Evolutionary conservation across 2,329 filamentous ascomycete genomes (phyloP).

Genomic region (Chalaropsis thielavioides): DNA sequence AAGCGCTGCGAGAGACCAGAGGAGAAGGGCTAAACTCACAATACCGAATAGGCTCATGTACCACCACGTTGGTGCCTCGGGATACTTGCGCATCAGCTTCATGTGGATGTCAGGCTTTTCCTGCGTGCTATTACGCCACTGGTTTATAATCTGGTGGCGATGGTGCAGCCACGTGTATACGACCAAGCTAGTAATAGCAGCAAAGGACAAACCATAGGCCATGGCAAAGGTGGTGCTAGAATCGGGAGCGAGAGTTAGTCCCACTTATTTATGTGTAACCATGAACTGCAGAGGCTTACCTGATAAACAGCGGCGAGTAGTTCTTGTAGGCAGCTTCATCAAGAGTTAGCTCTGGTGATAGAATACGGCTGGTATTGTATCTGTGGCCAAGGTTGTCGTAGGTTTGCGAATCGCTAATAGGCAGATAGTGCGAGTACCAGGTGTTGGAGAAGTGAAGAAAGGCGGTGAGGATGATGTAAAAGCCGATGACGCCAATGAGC

Average conservation of each 20-base stretch:
- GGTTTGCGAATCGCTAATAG: conserved; percentile 54
- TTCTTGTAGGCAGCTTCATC: conserved; percentile 48
- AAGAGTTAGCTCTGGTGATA: conserved; percentile 47
- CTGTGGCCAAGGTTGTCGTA: conserved; percentile 53
- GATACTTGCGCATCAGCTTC: conserved; percentile 48
- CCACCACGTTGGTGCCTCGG: conserved; percentile 50
- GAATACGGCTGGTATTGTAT: conserved; percentile 51
- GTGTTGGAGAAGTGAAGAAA: conserved; percentile 49
- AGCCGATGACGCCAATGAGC: conserved; percentile 49
- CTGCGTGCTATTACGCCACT: conserved; percentile 42
- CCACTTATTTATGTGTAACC: not conserved
- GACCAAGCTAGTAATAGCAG: conserved; percentile 54
- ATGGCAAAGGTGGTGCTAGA: conserved; percentile 54
- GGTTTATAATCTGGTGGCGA: conserved; percentile 49
- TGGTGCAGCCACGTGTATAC: conserved; percentile 54
- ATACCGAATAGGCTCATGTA: conserved; percentile 43
- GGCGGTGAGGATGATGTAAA: conserved; percentile 46
- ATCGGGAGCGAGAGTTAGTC: not conserved
- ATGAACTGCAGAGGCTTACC: conserved; percentile 24
- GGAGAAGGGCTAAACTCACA: conserved; percentile 27
- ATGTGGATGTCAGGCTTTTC: conserved; percentile 51
- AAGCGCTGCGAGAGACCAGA: not conserved
- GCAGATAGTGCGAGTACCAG: conserved; percentile 51
- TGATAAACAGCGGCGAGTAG: conserved; percentile 55
- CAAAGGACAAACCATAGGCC: conserved; percentile 57